phyloP scores from a whole-genome alignment of 73 alveolate species.

The Breviolum minutum region DNA sequence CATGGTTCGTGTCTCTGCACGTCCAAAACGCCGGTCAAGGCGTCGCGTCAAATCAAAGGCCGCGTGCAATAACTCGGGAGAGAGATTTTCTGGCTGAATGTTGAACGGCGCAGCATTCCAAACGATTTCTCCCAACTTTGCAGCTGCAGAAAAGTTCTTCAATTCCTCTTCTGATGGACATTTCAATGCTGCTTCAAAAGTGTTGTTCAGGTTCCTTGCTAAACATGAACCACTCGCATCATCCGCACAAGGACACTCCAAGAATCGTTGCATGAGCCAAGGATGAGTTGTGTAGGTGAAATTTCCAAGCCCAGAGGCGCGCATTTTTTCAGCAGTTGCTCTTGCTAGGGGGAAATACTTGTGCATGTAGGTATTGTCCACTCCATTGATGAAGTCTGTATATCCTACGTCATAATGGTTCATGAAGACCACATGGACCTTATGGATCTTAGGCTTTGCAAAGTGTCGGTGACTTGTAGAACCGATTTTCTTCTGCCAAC shows the following conservation, averaged over 20 bases:
- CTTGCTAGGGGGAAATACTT: slow-evolving; percentile 54
- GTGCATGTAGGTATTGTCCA: slow-evolving; percentile 74
- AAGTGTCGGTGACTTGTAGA: slow-evolving; percentile 23
- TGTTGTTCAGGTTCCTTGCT: slow-evolving; percentile 86
- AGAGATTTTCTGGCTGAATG: slow-evolving; percentile 72
- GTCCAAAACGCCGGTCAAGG: slow-evolving; percentile 74
- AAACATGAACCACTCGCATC: slow-evolving; percentile 34
- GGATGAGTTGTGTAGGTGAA: slow-evolving; percentile 91
- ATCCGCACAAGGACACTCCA: slow-evolving; percentile 66
- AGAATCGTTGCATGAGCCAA: slow-evolving; percentile 88
- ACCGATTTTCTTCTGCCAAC: neutral
- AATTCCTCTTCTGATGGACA: slow-evolving; percentile 29
- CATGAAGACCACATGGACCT: slow-evolving; percentile 64
- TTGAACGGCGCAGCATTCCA: slow-evolving; percentile 95
- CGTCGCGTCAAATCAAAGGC: slow-evolving; percentile 60
- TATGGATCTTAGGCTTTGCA: slow-evolving; percentile 21
- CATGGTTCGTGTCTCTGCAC: slow-evolving; percentile 42
- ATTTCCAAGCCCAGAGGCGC: slow-evolving; percentile 33
- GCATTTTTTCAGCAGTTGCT: slow-evolving; percentile 39
- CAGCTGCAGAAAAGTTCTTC: slow-evolving; percentile 30
- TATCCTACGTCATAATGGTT: slow-evolving; percentile 92
- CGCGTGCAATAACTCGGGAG: slow-evolving; percentile 80
- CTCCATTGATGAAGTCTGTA: slow-evolving; percentile 80
- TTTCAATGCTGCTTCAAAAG: slow-evolving; percentile 17
- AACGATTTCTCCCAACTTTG: slow-evolving; percentile 46